Evolutionary conservation across 176 grass and related monocot genomes (phyloP).

Genomic region (Eleusine indica): DNA sequence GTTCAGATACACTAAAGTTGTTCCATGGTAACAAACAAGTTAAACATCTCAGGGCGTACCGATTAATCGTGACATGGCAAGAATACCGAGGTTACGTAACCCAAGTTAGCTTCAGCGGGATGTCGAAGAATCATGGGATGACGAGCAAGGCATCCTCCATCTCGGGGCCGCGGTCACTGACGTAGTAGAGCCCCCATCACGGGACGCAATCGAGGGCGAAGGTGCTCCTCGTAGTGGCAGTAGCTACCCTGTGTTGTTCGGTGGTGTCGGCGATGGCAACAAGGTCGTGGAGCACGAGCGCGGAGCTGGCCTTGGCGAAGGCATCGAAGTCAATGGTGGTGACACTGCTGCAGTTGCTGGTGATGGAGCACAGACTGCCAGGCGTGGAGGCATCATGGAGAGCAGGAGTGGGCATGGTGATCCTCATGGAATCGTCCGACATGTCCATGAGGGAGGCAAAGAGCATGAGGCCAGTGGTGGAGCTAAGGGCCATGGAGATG

Average conservation of each 20-base stretch:
- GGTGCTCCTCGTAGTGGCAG: slow-evolving; percentile 41
- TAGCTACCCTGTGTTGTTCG: neutral
- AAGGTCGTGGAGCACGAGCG: slow-evolving; percentile 41
- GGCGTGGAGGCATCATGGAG: neutral
- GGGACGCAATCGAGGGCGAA: slow-evolving; percentile 67
- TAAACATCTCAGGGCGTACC: slow-evolving; percentile 38
- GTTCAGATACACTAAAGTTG: too few relatives aligned
- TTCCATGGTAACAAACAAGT: too few relatives aligned
- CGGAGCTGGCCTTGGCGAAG: slow-evolving; percentile 33
- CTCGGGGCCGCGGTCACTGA: slow-evolving; percentile 69
- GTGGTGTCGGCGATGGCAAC: neutral
- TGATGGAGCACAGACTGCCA: slow-evolving; percentile 70
- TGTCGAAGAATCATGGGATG: slow-evolving; percentile 48
- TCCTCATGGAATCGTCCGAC: slow-evolving; percentile 16
- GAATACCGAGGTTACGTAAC: slow-evolving; percentile 54
- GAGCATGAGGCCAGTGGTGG: slow-evolving; percentile 20
- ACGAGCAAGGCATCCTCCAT: slow-evolving; percentile 77
- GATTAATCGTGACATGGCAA: slow-evolving; percentile 94
- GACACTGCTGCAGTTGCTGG: slow-evolving; percentile 83
- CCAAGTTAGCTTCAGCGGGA: slow-evolving; percentile 38
- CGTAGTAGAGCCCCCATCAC: slow-evolving; percentile 70
- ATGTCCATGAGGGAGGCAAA: slow-evolving; percentile 23
- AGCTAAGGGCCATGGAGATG: slow-evolving; percentile 25
- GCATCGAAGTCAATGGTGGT: slow-evolving; percentile 63
- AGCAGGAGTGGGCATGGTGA: neutral